Percentiles rank a stretch among this genome's conserved stretches.
phyloP scores from a whole-genome alignment of 1,284 basidiomycete species.

The Heterobasidion occidentale region DNA sequence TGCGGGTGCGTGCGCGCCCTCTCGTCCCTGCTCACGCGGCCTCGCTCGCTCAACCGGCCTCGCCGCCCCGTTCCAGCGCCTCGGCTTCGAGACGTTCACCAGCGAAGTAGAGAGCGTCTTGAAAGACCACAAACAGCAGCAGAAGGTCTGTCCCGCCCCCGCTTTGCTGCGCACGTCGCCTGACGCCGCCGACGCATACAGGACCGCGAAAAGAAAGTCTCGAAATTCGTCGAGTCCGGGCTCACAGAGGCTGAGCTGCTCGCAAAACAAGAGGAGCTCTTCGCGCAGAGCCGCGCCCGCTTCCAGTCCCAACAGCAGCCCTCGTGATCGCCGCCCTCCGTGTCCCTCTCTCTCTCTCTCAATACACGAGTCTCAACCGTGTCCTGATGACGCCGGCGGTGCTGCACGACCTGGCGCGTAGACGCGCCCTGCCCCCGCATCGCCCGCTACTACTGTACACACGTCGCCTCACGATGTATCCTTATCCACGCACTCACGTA shows the following conservation, averaged over 20 bases:
- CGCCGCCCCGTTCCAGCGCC: conserved; percentile 37
- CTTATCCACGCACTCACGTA: conserved; percentile 1
- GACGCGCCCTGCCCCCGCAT: no score
- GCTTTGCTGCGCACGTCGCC: conserved; percentile 4
- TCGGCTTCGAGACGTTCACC: conserved; percentile 87
- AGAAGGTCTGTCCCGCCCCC: conserved; percentile 55
- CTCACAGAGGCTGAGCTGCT: conserved; percentile 88
- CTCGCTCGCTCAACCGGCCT: neutral
- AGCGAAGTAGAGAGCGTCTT: conserved; percentile 88
- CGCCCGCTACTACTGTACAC: neutral
- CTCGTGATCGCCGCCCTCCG: conserved; percentile 13
- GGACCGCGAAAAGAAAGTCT: conserved; percentile 85
- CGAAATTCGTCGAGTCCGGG: conserved; percentile 85
- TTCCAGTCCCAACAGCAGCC: conserved; percentile 45
- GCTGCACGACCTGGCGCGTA: no score
- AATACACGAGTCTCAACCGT: no score
- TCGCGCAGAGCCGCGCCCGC: conserved; percentile 80
- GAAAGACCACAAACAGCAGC: conserved; percentile 92
- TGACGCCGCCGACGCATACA: conserved; percentile 18
- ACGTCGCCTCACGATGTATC: conserved; percentile 9
- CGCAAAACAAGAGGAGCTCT: conserved; percentile 84
- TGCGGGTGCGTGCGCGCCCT: conserved; percentile 62
- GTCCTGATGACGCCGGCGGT: no score
- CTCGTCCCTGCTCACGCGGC: neutral
- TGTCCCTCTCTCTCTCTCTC: neutral